Evolutionary conservation across 2,329 filamentous ascomycete species (phyloP), one percentile per base, ranked within the genome.

Genomic region (Neofusicoccum laricinum): DNA sequence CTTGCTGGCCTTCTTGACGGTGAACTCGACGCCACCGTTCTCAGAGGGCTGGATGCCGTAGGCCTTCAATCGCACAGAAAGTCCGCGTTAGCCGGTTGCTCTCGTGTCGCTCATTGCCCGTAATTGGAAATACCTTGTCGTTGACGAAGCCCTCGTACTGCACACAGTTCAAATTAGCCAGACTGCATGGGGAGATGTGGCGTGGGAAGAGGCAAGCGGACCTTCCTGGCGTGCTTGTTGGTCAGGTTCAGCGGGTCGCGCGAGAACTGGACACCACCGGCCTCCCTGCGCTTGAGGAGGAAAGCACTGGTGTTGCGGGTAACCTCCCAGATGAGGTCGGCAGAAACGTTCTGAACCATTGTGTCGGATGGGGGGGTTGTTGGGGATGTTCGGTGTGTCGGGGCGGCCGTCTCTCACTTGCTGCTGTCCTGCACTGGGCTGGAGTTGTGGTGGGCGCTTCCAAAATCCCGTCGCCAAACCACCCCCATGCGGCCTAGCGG

Each of bases 271-370:
- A 90, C 85, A 79, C 91, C 90, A 77, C 91, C 93, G 76, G 85
- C 85, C 74, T 83, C 81, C 78, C 88, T 89, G 84, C 92, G 90
- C 90, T 97, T 97, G 80, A 94, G 91, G 79, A 97, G 89, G 87
- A 85, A 97, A 79, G 92, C 83, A 85, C 96, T 97, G 84, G 92
- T 88, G 84, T 83, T 84, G 83, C 93, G 92, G 86, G 90, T 89
- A 81, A 96, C 84, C 87, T 94, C 90, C 94, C 94, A 98, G 86
- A 97, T 84, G 75, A 97, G 86, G 84, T 97, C 93, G 78, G 89
- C 82, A 80, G 93, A 96, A 78, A 96, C 85, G 85, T 93, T 92
- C 75, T 88, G 80, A 73, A 86, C 83, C 80, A 81, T 84, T 75
- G 78, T 77, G 72, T 32, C 61, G 61, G 30, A 53, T 63, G 46